A percentile compares a stretch with the other conserved stretches of the same genome.
Conservation (phyloP, 2,329 filamentous ascomycete species). For the Xylaria hypoxylon region DNA sequence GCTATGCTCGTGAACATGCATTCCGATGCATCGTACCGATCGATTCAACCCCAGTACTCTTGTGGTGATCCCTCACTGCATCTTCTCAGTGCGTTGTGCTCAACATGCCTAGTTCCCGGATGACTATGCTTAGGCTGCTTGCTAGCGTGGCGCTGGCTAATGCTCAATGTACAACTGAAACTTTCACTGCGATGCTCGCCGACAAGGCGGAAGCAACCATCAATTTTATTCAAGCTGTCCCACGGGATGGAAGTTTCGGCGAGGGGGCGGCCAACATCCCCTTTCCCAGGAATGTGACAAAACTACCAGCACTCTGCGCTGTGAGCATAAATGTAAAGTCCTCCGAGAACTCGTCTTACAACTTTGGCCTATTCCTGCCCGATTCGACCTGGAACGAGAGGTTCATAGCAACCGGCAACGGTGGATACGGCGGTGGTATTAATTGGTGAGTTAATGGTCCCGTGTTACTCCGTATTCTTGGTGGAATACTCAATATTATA, state of each 20-base stretch:
- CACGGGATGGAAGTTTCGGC: constrained; percentile 46
- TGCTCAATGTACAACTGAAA: constrained; percentile 43
- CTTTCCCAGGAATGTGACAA: constrained; percentile 45
- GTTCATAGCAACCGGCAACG: constrained; percentile 48
- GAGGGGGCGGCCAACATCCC: constrained; percentile 37
- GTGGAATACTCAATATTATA: too few relatives aligned
- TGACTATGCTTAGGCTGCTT: constrained; percentile 29
- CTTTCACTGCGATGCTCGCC: constrained; percentile 43
- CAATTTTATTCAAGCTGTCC: constrained; percentile 44
- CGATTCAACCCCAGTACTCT: background rate
- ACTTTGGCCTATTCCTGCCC: constrained; percentile 50
- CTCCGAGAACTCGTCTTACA: constrained; percentile 47
- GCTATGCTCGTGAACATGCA: background rate
- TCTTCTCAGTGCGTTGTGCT: background rate
- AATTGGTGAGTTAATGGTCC: constrained; percentile 46
- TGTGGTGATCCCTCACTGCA: background rate
- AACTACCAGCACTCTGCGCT: constrained; percentile 48
- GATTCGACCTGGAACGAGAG: constrained; percentile 49
- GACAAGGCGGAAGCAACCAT: constrained; percentile 41
- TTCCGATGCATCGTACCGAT: background rate
- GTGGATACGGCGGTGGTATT: constrained; percentile 49
- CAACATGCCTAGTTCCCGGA: constrained; percentile 35
- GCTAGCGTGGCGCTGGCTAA: constrained; percentile 31
- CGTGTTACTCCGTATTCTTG: background rate
- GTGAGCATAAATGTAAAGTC: constrained; percentile 50